phyloP scores from a whole-genome alignment of 2,329 filamentous ascomycete species.

The Aureobasidium vineae region DNA sequence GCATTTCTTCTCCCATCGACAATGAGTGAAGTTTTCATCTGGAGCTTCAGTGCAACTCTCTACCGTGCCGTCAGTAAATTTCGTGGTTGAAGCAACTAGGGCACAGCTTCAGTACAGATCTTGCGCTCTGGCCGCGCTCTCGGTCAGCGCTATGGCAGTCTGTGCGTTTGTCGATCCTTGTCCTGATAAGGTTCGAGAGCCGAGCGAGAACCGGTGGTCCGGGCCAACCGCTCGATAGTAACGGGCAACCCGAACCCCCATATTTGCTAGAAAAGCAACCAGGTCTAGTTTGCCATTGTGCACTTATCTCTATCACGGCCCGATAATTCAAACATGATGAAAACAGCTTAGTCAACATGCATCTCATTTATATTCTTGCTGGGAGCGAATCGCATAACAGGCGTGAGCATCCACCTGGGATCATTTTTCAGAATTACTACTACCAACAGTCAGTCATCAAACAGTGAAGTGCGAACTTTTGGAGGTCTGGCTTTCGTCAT shows the following conservation, averaged over 20 bases:
- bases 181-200: not conserved
- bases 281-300: not conserved
- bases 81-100: not conserved
- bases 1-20: no score
- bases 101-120: not conserved
- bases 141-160: constrained; percentile 1
- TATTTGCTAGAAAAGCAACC: not conserved
- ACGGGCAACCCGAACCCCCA: not conserved
- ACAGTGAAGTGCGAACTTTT: not conserved
- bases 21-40: not conserved
- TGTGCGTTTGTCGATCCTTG: not conserved
- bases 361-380: not conserved
- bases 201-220: constrained; percentile 15
- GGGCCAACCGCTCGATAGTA: not conserved
- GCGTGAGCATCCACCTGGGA: not conserved
- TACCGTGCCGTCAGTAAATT: not conserved
- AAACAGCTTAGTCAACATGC: not conserved
- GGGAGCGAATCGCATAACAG: not conserved
- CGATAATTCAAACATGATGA: not conserved
- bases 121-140: not conserved
- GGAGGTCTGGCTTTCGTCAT: not conserved
- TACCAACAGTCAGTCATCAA: not conserved
- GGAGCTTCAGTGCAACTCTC: not conserved
- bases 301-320: not conserved
- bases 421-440: not conserved